These are phyloP conservation scores for Nitzschia inconspicua DNA, from an alignment of 108 stramenopile genomes.

Conservation along the genomic window DNA sequence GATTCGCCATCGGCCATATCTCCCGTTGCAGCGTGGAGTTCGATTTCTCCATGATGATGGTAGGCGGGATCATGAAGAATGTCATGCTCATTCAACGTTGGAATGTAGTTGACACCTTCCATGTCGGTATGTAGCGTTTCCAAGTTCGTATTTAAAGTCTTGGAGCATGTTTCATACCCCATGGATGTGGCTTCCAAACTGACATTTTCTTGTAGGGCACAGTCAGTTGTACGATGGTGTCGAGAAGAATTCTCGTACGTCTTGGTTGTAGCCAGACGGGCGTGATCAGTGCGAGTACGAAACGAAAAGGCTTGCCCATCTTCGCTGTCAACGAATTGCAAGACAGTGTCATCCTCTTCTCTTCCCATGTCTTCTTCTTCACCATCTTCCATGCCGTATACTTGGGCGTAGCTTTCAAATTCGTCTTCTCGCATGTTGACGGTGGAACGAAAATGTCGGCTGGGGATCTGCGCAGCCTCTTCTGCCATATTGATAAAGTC, in stretches of 20 bases:
- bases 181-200: constrained; percentile 1
- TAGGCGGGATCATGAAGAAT: neutral
- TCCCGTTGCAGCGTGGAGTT: neutral
- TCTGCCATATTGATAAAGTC: no score
- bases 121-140: neutral
- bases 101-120: no score
- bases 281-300: no score
- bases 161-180: constrained; percentile 2
- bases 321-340: constrained; percentile 11
- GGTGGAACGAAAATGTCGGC: no score
- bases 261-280: neutral
- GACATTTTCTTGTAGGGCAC: neutral
- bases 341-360: no score
- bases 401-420: no score
- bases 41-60: neutral
- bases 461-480: no score
- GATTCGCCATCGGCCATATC: neutral
- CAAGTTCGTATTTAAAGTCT: constrained; percentile 7
- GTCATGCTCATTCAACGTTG: neutral
- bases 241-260: no score
- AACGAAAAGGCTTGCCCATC: constrained; percentile 6
- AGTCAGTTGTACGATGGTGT: no score
- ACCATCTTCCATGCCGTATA: no score
- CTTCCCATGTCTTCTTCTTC: no score
- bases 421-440: no score